These are phyloP conservation scores for Tympanopsis confertula DNA, from an alignment of 2,329 filamentous ascomycete genomes.

Conservation along the genomic window DNA sequence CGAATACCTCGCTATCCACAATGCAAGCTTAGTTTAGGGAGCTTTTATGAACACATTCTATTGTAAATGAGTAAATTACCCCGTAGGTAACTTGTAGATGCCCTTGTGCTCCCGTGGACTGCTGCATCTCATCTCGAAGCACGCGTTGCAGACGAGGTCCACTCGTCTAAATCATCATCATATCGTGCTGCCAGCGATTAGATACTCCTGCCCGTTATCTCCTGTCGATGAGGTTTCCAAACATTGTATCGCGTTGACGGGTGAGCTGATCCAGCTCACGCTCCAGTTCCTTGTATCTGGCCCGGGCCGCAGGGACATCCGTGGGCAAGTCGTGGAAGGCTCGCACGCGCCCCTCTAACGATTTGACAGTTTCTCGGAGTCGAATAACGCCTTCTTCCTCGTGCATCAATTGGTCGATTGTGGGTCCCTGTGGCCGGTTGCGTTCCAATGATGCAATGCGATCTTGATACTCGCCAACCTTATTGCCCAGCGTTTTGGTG, in stretches of 20 bases:
- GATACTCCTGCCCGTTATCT: not conserved
- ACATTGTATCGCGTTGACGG: conserved; percentile 34
- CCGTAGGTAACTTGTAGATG: too few species aligned
- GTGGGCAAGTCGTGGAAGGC: conserved; percentile 37
- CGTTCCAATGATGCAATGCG: conserved; percentile 19
- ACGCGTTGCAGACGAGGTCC: too few species aligned
- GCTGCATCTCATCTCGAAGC: too few species aligned
- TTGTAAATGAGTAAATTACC: too few species aligned
- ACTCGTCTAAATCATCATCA: too few species aligned
- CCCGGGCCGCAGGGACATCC: conserved; percentile 33
- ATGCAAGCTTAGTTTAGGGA: too few species aligned
- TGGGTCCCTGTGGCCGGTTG: conserved; percentile 14
- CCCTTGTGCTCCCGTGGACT: too few species aligned
- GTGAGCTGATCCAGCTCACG: conserved; percentile 31
- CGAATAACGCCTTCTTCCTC: conserved; percentile 8
- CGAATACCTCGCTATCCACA: too few species aligned
- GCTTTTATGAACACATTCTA: too few species aligned
- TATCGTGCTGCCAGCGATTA: too few species aligned
- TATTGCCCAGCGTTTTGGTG: conserved; percentile 38
- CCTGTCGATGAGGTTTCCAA: conserved; percentile 29
- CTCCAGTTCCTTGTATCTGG: conserved; percentile 33
- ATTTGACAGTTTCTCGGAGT: conserved; percentile 23
- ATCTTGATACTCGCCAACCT: conserved; percentile 37
- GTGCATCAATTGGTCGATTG: conserved; percentile 20
- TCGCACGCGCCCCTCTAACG: conserved; percentile 24